These are phyloP conservation scores for Neurospora sp. DNA, from an alignment of 495 filamentous ascomycete species.

Conservation along the genomic window DNA sequence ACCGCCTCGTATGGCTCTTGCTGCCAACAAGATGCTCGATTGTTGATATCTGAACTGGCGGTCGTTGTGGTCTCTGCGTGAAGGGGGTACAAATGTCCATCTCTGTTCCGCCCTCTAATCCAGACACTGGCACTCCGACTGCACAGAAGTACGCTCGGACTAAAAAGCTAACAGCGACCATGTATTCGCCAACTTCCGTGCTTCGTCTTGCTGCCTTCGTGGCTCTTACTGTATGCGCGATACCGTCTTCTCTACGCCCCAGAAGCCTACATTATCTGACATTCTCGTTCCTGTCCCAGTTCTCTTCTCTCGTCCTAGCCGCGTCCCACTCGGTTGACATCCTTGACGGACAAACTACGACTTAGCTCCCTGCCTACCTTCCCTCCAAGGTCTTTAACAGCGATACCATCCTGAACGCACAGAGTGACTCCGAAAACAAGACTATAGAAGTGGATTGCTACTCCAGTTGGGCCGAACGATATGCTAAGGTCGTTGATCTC, in stretches of 20 bases:
- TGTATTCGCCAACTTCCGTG: neutral
- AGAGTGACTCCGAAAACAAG: neutral
- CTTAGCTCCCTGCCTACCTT: neutral
- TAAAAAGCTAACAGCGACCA: neutral
- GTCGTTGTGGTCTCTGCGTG: neutral
- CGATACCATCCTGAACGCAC: neutral
- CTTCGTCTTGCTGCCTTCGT: neutral
- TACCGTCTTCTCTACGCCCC: too few relatives aligned
- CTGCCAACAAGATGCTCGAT: neutral
- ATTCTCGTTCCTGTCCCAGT: neutral
- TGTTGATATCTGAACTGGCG: neutral
- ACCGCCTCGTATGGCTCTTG: neutral
- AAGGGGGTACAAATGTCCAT: neutral
- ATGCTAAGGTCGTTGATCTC: neutral
- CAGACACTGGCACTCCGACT: too few relatives aligned
- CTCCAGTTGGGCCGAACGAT: neutral
- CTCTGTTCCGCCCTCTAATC: neutral
- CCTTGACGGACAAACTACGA: fast-evolving
- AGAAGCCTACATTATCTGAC: neutral
- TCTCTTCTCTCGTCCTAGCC: neutral
- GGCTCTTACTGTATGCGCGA: too few relatives aligned
- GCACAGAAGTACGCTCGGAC: too few relatives aligned
- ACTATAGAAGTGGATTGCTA: neutral
- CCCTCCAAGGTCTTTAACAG: neutral
- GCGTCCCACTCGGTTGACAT: neutral